phyloP scores from a whole-genome alignment of 208 protist species.

The Tetramitus jugosus region DNA sequence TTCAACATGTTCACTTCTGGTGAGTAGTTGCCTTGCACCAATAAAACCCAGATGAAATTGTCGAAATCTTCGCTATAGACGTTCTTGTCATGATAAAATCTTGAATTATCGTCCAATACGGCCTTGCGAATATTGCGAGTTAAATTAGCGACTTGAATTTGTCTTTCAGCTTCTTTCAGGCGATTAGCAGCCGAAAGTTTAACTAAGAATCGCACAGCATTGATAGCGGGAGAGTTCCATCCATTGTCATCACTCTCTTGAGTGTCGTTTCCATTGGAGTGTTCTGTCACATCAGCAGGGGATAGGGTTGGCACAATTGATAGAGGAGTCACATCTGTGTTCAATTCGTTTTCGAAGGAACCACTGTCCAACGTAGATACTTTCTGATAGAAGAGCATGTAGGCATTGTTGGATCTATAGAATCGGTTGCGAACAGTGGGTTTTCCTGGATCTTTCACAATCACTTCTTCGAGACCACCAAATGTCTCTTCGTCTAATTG shows the following conservation, averaged over 20 bases:
- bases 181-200: not conserved
- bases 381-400: slow-evolving; percentile 42
- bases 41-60: too few species aligned
- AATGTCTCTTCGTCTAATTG: not conserved
- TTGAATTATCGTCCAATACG: not conserved
- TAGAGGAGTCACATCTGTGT: too few species aligned
- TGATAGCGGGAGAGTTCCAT: not conserved
- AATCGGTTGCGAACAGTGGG: not conserved
- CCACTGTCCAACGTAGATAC: not conserved
- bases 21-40: too few species aligned
- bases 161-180: not conserved
- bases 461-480: not conserved
- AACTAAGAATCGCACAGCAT: not conserved
- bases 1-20: too few species aligned
- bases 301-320: too few species aligned
- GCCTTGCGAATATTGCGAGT: not conserved
- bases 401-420: slow-evolving; percentile 23
- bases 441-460: not conserved
- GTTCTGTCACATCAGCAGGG: not conserved
- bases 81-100: not conserved
- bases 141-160: not conserved
- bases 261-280: not conserved
- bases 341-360: not conserved
- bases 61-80: not conserved
- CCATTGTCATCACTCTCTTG: not conserved